Evolutionary conservation across 345 rosid species (phyloP), one percentile per base, ranked within the genome.

Genomic region (Murraya paniculata): DNA sequence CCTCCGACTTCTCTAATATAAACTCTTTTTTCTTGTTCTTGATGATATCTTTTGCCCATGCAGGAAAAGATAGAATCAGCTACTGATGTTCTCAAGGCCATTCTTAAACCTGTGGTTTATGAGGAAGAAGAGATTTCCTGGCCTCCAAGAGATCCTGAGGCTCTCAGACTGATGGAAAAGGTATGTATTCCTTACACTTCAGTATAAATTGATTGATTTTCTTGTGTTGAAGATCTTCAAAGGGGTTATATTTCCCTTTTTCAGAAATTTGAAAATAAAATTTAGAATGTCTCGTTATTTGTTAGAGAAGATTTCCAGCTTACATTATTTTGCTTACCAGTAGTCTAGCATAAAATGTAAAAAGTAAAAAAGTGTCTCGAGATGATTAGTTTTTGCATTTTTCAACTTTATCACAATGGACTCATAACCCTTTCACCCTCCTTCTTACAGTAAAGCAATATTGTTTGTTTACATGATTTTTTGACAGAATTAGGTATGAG

Each of bases 51-150:
- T 11, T 71, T 53, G 9, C 35, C 21, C 50, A n/a, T 82, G 35
- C 84, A 95, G 97, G 98, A 95, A 85, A 92, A 82, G 86, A 95
- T 95, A 61, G 95, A 93, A 66, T 84, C 93, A 60, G 81, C 99
- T 39, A 95, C 98, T 56, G 98, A 91, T 87, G 84, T 95, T 85
- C 96, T 95, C 64, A 90, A 91, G 85, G 89, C 70, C 67, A 87
- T 95, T 79, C 77, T 92, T 74, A 85, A 87, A 81, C 98, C 97
- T 64, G 92, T 89, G 55, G 85, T 91, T 61, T 84, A 85, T 79
- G 94, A 82, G 76, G 90, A 80, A 72, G 91, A 88, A 81, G 99
- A 92, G 85, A 87, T 88, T 64, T 10, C 84, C 38, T 93, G 98
- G 99, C 97, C 98, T 82, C 98, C 98, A 14, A 87, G 80, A 82